A percentile compares a stretch with the other conserved stretches of the same genome.
Conservation (phyloP, 2,329 filamentous ascomycete genomes). For the Teratosphaeria destructans region DNA sequence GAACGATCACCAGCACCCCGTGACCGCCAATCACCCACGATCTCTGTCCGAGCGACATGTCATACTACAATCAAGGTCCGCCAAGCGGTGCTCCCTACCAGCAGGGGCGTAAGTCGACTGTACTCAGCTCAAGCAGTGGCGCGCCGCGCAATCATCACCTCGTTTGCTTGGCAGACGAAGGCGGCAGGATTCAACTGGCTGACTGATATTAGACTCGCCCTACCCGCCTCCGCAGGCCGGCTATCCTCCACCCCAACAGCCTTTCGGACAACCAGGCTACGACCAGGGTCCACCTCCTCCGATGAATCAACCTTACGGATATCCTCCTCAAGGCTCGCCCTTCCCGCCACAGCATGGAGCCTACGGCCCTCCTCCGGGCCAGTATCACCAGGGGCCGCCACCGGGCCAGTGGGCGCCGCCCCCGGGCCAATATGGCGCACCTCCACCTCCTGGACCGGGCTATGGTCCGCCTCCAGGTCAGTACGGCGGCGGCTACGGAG, state of each 20-base stretch:
- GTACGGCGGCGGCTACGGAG: conserved; percentile 6
- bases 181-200: neutral
- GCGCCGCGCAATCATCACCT: neutral
- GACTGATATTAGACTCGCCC: conserved; percentile 6
- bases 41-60: conserved; percentile 2
- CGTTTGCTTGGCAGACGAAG: neutral
- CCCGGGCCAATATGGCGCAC: conserved; percentile 8
- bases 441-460: conserved; percentile 5
- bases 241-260: conserved; percentile 8
- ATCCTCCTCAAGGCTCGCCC: conserved; percentile 1
- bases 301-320: conserved; percentile 11
- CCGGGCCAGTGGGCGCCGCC: conserved; percentile 11
- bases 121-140: neutral
- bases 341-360: conserved; percentile 5
- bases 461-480: conserved; percentile 3
- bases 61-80: conserved; percentile 9
- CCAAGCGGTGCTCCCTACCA: conserved; percentile 4
- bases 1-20: neutral
- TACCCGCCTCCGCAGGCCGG: conserved; percentile 9
- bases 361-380: conserved; percentile 10
- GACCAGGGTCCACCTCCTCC: conserved; percentile 7
- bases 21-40: neutral
- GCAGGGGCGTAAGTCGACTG: conserved; percentile 7
- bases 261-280: conserved; percentile 11
- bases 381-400: conserved; percentile 10